Conservation (phyloP, 345 rosid species). For the Rubroshorea leprosula region DNA sequence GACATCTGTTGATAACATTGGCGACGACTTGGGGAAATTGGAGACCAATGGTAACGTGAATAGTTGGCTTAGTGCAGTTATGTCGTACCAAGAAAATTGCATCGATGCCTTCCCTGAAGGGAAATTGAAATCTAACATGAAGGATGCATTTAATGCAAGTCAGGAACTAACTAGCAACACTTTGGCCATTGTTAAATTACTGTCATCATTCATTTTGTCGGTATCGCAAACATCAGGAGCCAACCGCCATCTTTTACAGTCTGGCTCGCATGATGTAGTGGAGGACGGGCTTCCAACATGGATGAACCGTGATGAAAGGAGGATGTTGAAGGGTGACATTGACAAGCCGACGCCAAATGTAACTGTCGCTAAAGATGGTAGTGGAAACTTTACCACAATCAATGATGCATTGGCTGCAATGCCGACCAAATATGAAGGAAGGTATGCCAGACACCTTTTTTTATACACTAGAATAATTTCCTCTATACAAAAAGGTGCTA, state of each 20-base stretch:
- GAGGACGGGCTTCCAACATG: conserved; percentile 46
- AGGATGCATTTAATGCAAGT: conserved; percentile 34
- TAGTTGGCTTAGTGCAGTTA: conserved; percentile 75
- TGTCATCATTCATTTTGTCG: conserved; percentile 22
- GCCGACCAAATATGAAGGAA: conserved; percentile 48
- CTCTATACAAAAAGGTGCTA: too few relatives aligned
- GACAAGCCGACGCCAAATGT: conserved; percentile 44
- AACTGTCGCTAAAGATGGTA: conserved; percentile 73
- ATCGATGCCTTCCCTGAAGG: conserved; percentile 83
- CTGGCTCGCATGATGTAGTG: conserved; percentile 12
- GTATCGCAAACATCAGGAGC: conserved; percentile 8
- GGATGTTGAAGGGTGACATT: conserved; percentile 36
- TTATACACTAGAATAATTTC: too few relatives aligned
- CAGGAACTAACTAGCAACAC: conserved; percentile 62
- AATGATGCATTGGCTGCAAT: conserved; percentile 54
- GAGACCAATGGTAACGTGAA: conserved; percentile 33
- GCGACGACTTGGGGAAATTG: conserved; percentile 21
- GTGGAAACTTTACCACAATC: conserved; percentile 65
- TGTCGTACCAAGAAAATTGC: conserved; percentile 75
- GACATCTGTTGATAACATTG: conserved; percentile 21
- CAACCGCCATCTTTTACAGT: conserved; percentile 39
- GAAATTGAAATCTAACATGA: conserved; percentile 40
- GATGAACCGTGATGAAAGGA: conserved; percentile 51
- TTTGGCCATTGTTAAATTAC: conserved; percentile 52
- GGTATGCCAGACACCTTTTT: too few relatives aligned